Percentiles rank a stretch among this genome's conserved stretches.
Conservation (phyloP, 805 yeast species). For the Saccharomycopsis fermentans region DNA sequence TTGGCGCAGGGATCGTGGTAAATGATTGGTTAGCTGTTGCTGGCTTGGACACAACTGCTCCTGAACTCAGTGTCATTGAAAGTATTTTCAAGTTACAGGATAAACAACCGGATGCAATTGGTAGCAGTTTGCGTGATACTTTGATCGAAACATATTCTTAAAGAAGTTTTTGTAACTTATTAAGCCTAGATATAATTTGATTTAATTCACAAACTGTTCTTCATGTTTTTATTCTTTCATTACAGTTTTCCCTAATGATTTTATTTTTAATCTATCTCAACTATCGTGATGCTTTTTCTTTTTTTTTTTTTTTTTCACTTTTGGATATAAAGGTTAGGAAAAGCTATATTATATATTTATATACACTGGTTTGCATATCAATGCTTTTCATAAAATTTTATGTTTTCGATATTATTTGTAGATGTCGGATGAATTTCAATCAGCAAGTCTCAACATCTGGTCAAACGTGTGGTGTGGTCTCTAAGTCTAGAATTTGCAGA, state of each 20-base stretch:
- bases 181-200: too few relatives aligned
- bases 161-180: neutral
- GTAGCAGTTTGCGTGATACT: conserved; percentile 82
- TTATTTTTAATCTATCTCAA: neutral
- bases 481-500: too few relatives aligned
- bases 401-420: neutral
- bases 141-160: conserved; percentile 84
- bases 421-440: too few relatives aligned
- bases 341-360: neutral
- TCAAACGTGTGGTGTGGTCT: too few relatives aligned
- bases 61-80: conserved; percentile 93
- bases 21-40: conserved; percentile 97
- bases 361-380: neutral
- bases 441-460: too few relatives aligned
- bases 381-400: neutral
- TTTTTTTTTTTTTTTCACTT: neutral
- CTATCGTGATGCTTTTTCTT: too few relatives aligned
- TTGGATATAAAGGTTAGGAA: neutral
- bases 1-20: conserved; percentile 98
- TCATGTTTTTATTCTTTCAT: neutral
- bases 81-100: conserved; percentile 91
- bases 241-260: neutral
- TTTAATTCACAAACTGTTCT: neutral
- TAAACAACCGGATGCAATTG: conserved; percentile 78
- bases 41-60: conserved; percentile 97